These are phyloP conservation scores for Isatis lusitanica DNA, from an alignment of 441 rosid genomes.

Conservation along the genomic window DNA sequence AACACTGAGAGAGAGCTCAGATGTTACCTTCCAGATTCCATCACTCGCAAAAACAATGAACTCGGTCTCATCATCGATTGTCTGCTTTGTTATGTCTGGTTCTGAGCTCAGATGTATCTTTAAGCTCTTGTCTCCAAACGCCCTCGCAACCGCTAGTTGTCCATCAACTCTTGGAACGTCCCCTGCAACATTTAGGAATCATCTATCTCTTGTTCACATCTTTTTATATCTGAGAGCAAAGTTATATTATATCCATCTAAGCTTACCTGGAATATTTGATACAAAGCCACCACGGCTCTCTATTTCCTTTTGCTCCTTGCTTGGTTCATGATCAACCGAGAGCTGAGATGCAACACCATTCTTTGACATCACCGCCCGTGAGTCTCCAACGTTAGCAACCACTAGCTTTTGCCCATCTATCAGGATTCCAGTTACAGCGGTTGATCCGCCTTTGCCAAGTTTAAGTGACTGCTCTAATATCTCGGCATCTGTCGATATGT, in stretches of 20 bases:
- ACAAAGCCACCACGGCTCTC: constrained; percentile 77
- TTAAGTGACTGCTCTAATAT: constrained; percentile 51
- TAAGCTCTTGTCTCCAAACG: constrained; percentile 75
- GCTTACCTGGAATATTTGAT: constrained; percentile 65
- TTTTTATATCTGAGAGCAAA: not conserved
- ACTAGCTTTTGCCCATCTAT: constrained; percentile 64
- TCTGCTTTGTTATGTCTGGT: constrained; percentile 46
- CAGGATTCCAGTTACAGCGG: constrained; percentile 73
- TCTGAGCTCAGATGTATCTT: constrained; percentile 77
- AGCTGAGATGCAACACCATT: constrained; percentile 61
- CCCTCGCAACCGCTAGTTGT: constrained; percentile 78
- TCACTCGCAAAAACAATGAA: constrained; percentile 70
- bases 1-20: not conserved
- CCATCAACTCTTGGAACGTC: constrained; percentile 79
- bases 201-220: not conserved
- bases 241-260: not conserved
- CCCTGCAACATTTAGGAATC: constrained; percentile 38
- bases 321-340: constrained; percentile 75
- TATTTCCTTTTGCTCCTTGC: constrained; percentile 51
- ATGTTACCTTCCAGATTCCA: constrained; percentile 71
- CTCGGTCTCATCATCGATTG: constrained; percentile 48
- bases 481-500: constrained; percentile 52
- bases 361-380: constrained; percentile 64
- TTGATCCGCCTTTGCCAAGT: constrained; percentile 80
- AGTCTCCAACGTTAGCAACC: constrained; percentile 84